These are phyloP conservation scores for Casaregolazyma suthepensis DNA, from an alignment of 1,139 yeast genomes.

Conservation along the genomic window DNA sequence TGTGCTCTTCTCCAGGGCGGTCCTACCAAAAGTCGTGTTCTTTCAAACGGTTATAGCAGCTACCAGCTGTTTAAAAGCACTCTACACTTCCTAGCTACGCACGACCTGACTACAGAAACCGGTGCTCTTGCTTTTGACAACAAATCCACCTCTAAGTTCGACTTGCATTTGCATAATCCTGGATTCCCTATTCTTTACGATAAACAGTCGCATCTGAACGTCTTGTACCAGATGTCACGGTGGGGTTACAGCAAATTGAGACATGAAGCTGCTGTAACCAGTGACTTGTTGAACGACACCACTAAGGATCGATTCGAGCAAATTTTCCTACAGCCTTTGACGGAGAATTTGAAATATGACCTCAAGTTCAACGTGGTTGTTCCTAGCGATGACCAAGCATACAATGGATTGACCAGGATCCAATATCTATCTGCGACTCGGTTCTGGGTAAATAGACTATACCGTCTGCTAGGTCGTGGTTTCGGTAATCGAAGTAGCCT, in stretches of 20 bases:
- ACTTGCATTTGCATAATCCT: conserved; percentile 3
- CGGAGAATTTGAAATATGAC: conserved; percentile 59
- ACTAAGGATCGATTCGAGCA: conserved; percentile 79
- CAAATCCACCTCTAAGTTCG: background rate
- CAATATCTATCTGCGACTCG: conserved; percentile 66
- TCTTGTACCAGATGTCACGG: conserved; percentile 74
- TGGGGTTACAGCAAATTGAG: conserved; percentile 59
- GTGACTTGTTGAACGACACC: conserved; percentile 64
- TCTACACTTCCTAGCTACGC: conserved; percentile 70
- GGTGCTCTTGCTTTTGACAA: conserved; percentile 5
- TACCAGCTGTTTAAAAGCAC: conserved; percentile 90
- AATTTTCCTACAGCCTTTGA: conserved; percentile 66
- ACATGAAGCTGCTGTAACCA: conserved; percentile 62
- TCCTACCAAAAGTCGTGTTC: conserved; percentile 32
- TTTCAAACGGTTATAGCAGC: conserved; percentile 82
- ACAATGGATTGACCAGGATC: conserved; percentile 66
- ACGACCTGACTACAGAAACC: conserved; percentile 44
- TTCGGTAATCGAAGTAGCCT: conserved; percentile 58
- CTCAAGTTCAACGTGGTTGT: conserved; percentile 45
- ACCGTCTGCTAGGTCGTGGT: conserved; percentile 54
- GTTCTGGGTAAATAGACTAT: conserved; percentile 54
- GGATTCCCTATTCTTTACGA: conserved; percentile 50
- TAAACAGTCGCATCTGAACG: conserved; percentile 64
- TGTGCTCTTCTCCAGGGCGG: conserved; percentile 82
- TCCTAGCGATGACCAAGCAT: conserved; percentile 12